These are phyloP conservation scores for Metarhizium anisopliae DNA, from an alignment of 2,329 filamentous ascomycete species.

Conservation along the genomic window DNA sequence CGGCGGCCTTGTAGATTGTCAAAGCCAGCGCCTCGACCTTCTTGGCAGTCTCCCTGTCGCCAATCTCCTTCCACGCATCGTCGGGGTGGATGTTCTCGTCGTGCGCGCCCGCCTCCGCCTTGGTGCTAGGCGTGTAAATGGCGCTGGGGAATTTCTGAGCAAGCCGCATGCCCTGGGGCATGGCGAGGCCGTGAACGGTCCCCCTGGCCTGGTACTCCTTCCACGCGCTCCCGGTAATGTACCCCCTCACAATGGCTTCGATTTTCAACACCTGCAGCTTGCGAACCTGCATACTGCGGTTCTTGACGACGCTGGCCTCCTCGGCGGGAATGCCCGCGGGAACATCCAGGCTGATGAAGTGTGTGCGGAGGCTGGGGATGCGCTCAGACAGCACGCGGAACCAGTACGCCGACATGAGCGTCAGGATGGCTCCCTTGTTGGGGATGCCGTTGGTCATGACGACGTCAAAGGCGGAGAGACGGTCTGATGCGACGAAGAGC, in stretches of 20 bases:
- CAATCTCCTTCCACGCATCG: constrained; percentile 39
- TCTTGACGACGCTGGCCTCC: constrained; percentile 41
- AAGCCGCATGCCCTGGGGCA: constrained; percentile 60
- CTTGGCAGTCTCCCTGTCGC: constrained; percentile 21
- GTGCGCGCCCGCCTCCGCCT: constrained; percentile 69
- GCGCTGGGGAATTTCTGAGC: constrained; percentile 60
- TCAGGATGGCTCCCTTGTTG: constrained; percentile 45
- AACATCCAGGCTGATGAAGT: constrained; percentile 39
- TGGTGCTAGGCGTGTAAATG: constrained; percentile 66
- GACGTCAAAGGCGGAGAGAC: constrained; percentile 93
- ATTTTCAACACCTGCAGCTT: constrained; percentile 26
- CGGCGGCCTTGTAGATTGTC: constrained; percentile 33
- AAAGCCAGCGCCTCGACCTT: constrained; percentile 23
- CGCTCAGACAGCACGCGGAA: constrained; percentile 37
- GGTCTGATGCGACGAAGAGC: constrained; percentile 78
- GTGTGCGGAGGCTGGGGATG: constrained; percentile 40
- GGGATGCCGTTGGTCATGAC: constrained; percentile 64
- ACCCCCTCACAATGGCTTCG: constrained; percentile 58
- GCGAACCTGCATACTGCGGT: constrained; percentile 70
- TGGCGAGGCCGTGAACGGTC: constrained; percentile 69
- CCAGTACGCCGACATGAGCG: constrained; percentile 39
- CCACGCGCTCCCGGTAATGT: constrained; percentile 82
- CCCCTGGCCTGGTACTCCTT: constrained; percentile 60
- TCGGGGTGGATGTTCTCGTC: constrained; percentile 79
- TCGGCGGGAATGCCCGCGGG: constrained; percentile 24